Base-by-base conservation (phyloP, 805 yeast species). In the Barnettozyma siamensis region DNA sequence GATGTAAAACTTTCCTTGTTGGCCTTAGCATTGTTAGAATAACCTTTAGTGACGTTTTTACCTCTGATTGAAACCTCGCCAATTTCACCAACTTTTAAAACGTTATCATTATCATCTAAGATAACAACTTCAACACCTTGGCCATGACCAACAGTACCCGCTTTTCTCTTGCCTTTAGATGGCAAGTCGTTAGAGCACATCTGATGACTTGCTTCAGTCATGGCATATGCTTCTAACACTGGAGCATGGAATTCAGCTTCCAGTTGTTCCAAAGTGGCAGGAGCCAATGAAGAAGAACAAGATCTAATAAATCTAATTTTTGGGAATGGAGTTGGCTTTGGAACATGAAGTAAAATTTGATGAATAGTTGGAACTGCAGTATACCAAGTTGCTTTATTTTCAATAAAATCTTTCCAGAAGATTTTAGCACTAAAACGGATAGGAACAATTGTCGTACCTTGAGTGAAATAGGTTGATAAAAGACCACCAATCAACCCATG, bases 131-230 rank as follows among this genome's bases (percentile, higher is more conserved):
- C 75, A 9, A 80, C 85, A 28, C 87, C 87, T 50, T 78, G 81
- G 8, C 86, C 84, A 44, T 72, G 78, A 5, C 88, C 87, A 18
- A 82, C 88, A 5, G 88, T 78, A 13, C 88, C 87, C 9, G 87
- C 76, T 60, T 73, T 76, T 47, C 86, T 69, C 45, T 69, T 59
- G 12, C 80, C 82, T 13, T 82, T 80, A 10, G 83, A 80, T 29
- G 86, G 85, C 32, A 80, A 60, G 48, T 75, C 71, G 59, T 82
- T 82, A 3, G 88, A 80, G 10, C 85, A 77, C 80, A 82, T 83
- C 59, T 82, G 88, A 58, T 82, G 88, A n/a, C 85, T 71, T 1
- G 86, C 86, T 56, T 82, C 89, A 2, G 88, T 82, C 87, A 82
- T 81, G 5, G 88, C 88, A 54, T 82, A 82, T 0, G 88, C 88